These are phyloP conservation scores for Hypoxylon rubiginosum DNA, from an alignment of 2,329 filamentous ascomycete genomes.

Conservation along the genomic window DNA sequence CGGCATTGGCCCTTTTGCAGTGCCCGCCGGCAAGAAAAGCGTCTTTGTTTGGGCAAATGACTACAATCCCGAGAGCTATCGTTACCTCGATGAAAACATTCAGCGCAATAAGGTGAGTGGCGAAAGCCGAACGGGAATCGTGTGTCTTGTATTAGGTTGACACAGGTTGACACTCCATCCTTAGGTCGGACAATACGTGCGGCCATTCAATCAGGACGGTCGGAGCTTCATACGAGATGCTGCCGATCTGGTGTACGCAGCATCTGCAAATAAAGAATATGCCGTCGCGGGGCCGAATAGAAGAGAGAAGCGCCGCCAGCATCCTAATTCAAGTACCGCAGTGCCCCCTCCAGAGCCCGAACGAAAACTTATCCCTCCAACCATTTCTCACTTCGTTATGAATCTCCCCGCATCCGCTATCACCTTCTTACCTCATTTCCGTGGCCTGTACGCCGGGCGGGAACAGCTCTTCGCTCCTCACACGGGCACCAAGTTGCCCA, in stretches of 20 bases:
- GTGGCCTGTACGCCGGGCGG: constrained; percentile 82
- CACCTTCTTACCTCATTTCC: constrained; percentile 81
- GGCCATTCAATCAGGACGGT: constrained; percentile 85
- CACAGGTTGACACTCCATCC: constrained; percentile 32
- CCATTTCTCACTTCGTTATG: constrained; percentile 96
- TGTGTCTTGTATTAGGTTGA: constrained; percentile 19
- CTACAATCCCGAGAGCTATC: constrained; percentile 90
- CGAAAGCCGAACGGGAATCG: not conserved
- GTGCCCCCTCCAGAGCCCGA: constrained; percentile 53
- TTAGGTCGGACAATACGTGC: constrained; percentile 77
- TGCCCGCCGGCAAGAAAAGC: constrained; percentile 88
- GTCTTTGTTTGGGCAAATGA: constrained; percentile 98
- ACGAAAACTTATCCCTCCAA: constrained; percentile 72
- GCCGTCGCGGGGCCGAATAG: constrained; percentile 66
- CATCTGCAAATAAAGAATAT: constrained; percentile 65
- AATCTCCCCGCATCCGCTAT: constrained; percentile 94
- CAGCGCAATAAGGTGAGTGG: constrained; percentile 79
- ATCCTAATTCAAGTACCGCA: constrained; percentile 45
- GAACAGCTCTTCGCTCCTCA: constrained; percentile 74
- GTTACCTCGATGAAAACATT: constrained; percentile 77
- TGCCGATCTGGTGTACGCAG: constrained; percentile 70
- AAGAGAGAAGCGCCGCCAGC: constrained; percentile 57
- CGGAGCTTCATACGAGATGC: constrained; percentile 81
- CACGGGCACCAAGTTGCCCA: constrained; percentile 74
- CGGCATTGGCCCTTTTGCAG: constrained; percentile 93